Evolutionary conservation across 148 eudicot genomes (phyloP), one percentile per base, ranked within the genome.

Genomic region (Oxyria digyna): DNA sequence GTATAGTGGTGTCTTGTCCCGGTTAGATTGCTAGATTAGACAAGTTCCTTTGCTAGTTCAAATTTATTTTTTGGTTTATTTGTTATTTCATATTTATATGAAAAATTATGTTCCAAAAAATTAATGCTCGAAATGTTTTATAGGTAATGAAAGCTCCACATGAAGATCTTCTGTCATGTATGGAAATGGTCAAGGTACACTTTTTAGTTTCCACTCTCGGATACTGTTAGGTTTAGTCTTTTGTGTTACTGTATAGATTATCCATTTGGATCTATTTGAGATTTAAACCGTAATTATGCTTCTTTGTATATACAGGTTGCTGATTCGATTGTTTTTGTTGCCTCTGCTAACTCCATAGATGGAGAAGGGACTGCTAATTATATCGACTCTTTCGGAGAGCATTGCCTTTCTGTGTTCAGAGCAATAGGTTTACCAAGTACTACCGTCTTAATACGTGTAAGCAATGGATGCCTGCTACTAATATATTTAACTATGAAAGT

Each of bases 121-220:
- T 63, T 64, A 64, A 64, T 35, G 42, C 68, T 32, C 6, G 24
- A 33, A 33, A 33, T 64, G 13, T 38, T 8, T 65, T 45, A 14
- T 74, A 92, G 99, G 87, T 95, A 27, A 76, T 95, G 70, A 87
- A 86, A 81, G 97, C 99, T 78, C 97, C 99, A 72, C 84, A 87
- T 73, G 97, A 94, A 67, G 87, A 91, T 87, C 71, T 95, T 35
- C 71, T 77, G 65, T 76, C 97, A 6, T 95, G 97, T 77, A 81
- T 95, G 87, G 96, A 95, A 75, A 88, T 95, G 99, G 97, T 85
- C 67, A 93, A 91, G 96, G 97, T 91, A 78, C 54, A 12, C 65
- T 59, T 38, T 29, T 55, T 14, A 59, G 31, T 12, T 54, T 21
- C 5, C 8, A 3, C 37, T 33, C 65, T 59, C 10, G 1, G 33